Conservation (phyloP, 805 yeast genomes). For the Candida wancherniae region DNA sequence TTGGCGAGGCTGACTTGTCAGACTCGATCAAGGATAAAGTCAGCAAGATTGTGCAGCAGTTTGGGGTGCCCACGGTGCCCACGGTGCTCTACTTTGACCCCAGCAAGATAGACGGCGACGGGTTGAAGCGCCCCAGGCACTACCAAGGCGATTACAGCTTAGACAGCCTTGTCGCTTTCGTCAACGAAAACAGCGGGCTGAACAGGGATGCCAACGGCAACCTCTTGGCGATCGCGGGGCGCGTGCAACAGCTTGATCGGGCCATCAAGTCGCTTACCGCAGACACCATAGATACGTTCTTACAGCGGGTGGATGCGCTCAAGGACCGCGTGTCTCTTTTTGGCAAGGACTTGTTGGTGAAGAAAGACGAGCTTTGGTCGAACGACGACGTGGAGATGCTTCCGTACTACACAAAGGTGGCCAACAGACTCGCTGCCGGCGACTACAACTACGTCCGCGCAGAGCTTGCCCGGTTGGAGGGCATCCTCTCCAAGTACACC, state of each 20-base stretch:
- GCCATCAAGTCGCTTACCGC: slow-evolving; percentile 1
- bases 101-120: slow-evolving; percentile 17
- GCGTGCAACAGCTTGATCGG: slow-evolving; percentile 20
- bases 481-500: slow-evolving; percentile 32
- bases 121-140: slow-evolving; percentile 21
- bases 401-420: slow-evolving; percentile 46
- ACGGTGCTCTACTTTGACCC: slow-evolving; percentile 48
- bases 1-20: slow-evolving; percentile 30
- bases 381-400: slow-evolving; percentile 20
- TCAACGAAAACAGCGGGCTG: slow-evolving; percentile 27
- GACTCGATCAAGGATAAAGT: slow-evolving; percentile 12
- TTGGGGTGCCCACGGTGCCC: slow-evolving; percentile 46
- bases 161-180: slow-evolving; percentile 18
- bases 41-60: slow-evolving; percentile 18
- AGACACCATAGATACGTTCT: slow-evolving; percentile 4
- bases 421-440: slow-evolving; percentile 42
- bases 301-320: slow-evolving; percentile 9
- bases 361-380: slow-evolving; percentile 10
- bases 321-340: slow-evolving; percentile 8
- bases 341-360: slow-evolving; percentile 12
- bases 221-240: slow-evolving; percentile 30
- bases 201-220: slow-evolving; percentile 30
- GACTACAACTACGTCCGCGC: slow-evolving; percentile 35
- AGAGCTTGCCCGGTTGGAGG: slow-evolving; percentile 34
- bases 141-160: slow-evolving; percentile 24